Evolutionary conservation across 805 yeast genomes (phyloP), one percentile per base, ranked within the genome.

Genomic region (Metschnikowia cerradonensis): DNA sequence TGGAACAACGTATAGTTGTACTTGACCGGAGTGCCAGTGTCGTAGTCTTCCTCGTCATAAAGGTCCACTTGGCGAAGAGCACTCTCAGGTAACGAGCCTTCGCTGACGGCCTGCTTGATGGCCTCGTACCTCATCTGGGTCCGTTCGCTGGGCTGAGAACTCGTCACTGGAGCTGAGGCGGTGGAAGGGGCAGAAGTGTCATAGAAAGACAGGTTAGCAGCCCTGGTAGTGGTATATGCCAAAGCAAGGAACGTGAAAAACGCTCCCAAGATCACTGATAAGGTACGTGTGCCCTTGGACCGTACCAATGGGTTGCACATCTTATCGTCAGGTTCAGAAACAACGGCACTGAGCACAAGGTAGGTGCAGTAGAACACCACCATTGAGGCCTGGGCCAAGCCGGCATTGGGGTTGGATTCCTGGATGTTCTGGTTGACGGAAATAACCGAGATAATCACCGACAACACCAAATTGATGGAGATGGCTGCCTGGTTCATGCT

Each of bases 161-260:
- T 71, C 67, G n/a, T 80, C 76, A 52, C 73, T 78, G 58, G 75
- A 3, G 69, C 65, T 22, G 73, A 71, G 58, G 23, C 76, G 68
- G 51, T 64, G 67, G 23, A 65, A 3, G 52, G 45, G 41, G 51
- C 64, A 67, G 23, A 65, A 4, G 52, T 47, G 41, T 66, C 70
- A 53, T 50, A 80, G 78, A 67, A 79, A 3, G 75, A 60, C 55
- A 70, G 68, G 37, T 92, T 90, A 4, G 97, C 99, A 0, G 98
- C 99, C 56, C 98, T 80, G 1, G 97, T 90, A 0, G 99, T 94
- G 1, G 99, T 94, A 66, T 94, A 95, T 0, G 97, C 97, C 55
- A 94, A 88, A 0, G 99, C 97, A 47, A 89, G 76, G 63, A 94
- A 90, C 0, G 99, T 94, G 73, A 95, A 90, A 15, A 90, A 70